Base-by-base conservation (phyloP, 306 rosid genomes). In the Ceratonia siliqua region DNA sequence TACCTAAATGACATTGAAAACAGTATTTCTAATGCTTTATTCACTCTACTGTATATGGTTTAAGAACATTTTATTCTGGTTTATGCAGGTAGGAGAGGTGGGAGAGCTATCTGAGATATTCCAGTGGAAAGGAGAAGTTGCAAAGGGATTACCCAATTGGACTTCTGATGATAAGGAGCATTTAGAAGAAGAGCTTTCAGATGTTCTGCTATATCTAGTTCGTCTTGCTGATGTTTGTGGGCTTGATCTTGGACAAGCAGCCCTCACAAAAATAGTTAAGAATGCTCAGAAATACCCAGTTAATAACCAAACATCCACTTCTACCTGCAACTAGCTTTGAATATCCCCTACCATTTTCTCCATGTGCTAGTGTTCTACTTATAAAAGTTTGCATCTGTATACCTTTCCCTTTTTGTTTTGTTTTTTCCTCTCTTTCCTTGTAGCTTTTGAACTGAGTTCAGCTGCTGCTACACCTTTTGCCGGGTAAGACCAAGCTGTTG, bases 121-220 rank as follows among this genome's bases (percentile, higher is more conserved):
- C 53, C 95, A 91, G 50, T 91, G 97, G 97, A 91, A 85, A 73
- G 97, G 97, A 22, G 97, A 91, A 81, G 97, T 91, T 14, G 94
- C 82, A 52, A 89, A 79, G 81, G 97, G 97, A 12, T 69, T 91
- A 9, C 97, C 97, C 2, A 77, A 91, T 59, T 91, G 97, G 94
- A 89, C 68, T 20, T 43, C 67, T 50, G 97, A 84, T 68, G 97
- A 91, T 20, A 91, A 84, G 75, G 92, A 89, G 28, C 94, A 91
- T 71, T 68, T 91, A 39, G 92, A 83, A 74, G 97, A 91, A 71
- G 97, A 91, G 78, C 82, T 91, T 38, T 91, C 94, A 2, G 97
- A 91, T 79, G 97, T 91, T 73, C 62, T 89, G 78, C 91, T 89
- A 2, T 91, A 91, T 79, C 74, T 91, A 1, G 82, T 91, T 33